Percentiles rank a stretch among this genome's conserved stretches.
These are phyloP conservation scores for Soucietia sequanensis DNA, from an alignment of 805 yeast genomes.

Conservation along the genomic window DNA sequence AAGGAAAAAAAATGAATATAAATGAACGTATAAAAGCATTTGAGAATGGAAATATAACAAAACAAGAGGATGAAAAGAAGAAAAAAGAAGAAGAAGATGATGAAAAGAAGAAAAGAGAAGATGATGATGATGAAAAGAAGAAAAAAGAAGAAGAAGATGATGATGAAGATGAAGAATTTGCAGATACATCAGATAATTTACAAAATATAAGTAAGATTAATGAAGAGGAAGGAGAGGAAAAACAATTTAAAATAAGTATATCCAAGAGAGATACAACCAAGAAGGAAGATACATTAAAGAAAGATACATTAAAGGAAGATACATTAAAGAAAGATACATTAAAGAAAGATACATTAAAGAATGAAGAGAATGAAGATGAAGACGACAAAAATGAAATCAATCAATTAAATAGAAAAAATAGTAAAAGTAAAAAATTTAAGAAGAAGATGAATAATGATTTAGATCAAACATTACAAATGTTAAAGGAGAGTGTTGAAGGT, in stretches of 20 bases:
- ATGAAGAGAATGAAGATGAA: no score
- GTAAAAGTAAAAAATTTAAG: slow-evolving; percentile 34
- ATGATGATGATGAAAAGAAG: not conserved
- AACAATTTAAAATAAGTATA: no score
- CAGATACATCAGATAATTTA: slow-evolving; percentile 17
- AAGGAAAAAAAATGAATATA: no score
- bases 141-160: no score
- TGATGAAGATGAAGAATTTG: slow-evolving; percentile 20
- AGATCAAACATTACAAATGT: slow-evolving; percentile 38
- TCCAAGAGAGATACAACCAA: no score
- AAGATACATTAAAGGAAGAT: slow-evolving; percentile 1
- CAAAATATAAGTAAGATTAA: no score
- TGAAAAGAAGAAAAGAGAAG: slow-evolving; percentile 2
- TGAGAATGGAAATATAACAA: no score
- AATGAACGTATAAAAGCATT: no score
- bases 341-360: no score
- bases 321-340: not conserved
- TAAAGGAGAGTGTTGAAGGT: slow-evolving; percentile 36
- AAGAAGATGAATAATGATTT: slow-evolving; percentile 31
- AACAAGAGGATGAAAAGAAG: no score
- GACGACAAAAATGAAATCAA: slow-evolving; percentile 18
- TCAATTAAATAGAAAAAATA: slow-evolving; percentile 22
- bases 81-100: not conserved
- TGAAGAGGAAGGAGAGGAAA: no score
- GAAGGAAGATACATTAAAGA: not conserved